Evolutionary conservation across 768 basidiomycete genomes (phyloP).

Genomic region (Chlorophyllum brunneum): DNA sequence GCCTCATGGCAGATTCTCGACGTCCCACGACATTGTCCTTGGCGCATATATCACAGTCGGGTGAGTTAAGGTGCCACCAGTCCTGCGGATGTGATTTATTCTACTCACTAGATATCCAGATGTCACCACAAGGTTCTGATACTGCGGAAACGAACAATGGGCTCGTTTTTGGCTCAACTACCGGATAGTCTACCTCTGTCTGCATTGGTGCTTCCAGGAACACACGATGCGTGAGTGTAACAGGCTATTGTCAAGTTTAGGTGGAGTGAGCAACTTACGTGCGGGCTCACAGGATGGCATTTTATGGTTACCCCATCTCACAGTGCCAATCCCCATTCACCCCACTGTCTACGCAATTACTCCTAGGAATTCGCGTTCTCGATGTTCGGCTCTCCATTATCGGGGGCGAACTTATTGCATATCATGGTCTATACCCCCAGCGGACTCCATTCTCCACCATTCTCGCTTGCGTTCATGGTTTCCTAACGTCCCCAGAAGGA

Average conservation of each 20-base stretch:
- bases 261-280: neutral
- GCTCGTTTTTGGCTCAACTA: constrained; percentile 53
- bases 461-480: constrained; percentile 54
- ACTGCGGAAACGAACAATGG: constrained; percentile 54
- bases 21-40: constrained; percentile 44
- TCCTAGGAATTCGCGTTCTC: constrained; percentile 73
- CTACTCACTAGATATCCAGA: constrained; percentile 35
- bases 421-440: constrained; percentile 76
- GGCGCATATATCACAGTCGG: constrained; percentile 52
- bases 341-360: constrained; percentile 65
- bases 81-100: neutral
- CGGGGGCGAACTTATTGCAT: constrained; percentile 54
- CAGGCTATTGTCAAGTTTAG: neutral
- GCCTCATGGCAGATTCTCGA: constrained; percentile 45
- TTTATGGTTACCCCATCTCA: constrained; percentile 82
- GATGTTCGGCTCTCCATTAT: constrained; percentile 78
- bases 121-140: constrained; percentile 48
- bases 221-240: constrained; percentile 62
- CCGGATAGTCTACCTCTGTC: constrained; percentile 69
- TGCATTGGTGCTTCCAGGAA: constrained; percentile 75
- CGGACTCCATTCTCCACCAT: constrained; percentile 64
- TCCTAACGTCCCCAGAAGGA: constrained; percentile 55
- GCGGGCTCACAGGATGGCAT: constrained; percentile 55
- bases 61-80: constrained; percentile 30
- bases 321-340: constrained; percentile 76